These are phyloP conservation scores for Salmacisia buchloeana DNA, from an alignment of 1,284 basidiomycete genomes.

Conservation along the genomic window DNA sequence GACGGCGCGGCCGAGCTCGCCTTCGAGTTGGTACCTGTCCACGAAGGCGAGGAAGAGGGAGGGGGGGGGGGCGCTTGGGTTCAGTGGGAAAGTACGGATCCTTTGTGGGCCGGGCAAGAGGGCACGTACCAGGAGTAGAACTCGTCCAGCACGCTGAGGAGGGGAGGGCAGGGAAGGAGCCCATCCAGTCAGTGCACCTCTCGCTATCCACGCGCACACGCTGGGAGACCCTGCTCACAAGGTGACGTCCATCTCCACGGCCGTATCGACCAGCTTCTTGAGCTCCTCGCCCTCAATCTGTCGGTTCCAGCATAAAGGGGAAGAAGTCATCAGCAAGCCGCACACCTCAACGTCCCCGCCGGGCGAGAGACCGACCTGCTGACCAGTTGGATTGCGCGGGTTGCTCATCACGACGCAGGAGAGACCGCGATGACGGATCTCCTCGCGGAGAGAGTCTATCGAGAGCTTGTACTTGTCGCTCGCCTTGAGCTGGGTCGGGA, in stretches of 20 bases:
- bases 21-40: slow-evolving; percentile 68
- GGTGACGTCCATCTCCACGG: slow-evolving; percentile 66
- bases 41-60: too few relatives aligned
- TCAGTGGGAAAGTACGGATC: too few relatives aligned
- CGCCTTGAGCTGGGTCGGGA: slow-evolving; percentile 53
- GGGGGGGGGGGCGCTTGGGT: too few relatives aligned
- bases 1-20: slow-evolving; percentile 70
- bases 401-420: slow-evolving; percentile 83
- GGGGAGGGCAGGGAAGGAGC: slow-evolving; percentile 4
- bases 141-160: slow-evolving; percentile 51
- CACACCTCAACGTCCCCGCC: too few relatives aligned
- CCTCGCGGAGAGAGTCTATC: slow-evolving; percentile 57
- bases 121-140: slow-evolving; percentile 67
- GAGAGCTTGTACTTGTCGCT: slow-evolving; percentile 66
- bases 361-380: slow-evolving; percentile 47
- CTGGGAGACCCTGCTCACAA: slow-evolving; percentile 67
- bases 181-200: neutral
- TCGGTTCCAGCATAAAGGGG: neutral
- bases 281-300: slow-evolving; percentile 64
- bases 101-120: too few relatives aligned
- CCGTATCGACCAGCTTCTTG: slow-evolving; percentile 68
- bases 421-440: slow-evolving; percentile 58
- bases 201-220: slow-evolving; percentile 49
- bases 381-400: slow-evolving; percentile 85
- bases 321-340: too few relatives aligned